Conservation (phyloP, 768 basidiomycete genomes). For the Agaricus bisporus region DNA sequence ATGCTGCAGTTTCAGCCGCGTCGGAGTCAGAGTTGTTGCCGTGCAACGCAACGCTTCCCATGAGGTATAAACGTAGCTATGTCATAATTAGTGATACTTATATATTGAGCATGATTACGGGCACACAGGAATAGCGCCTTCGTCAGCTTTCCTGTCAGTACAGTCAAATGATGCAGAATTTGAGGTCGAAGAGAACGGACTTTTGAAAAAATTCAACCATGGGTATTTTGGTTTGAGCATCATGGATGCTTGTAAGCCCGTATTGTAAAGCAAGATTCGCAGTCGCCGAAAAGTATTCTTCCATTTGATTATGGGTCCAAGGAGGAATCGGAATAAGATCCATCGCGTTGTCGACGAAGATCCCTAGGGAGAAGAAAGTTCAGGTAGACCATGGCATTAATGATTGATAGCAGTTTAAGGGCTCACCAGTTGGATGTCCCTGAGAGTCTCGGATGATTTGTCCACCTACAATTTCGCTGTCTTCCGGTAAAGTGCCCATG, state of each 20-base stretch:
- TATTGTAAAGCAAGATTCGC: constrained; percentile 64
- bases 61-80: constrained; percentile 14
- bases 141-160: constrained; percentile 55
- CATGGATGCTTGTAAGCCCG: constrained; percentile 85
- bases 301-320: constrained; percentile 52
- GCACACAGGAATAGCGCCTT: constrained; percentile 62
- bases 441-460: constrained; percentile 55
- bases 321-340: constrained; percentile 61
- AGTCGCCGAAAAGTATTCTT: constrained; percentile 56
- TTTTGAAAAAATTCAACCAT: constrained; percentile 59
- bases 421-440: constrained; percentile 64
- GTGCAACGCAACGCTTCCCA: constrained; percentile 6
- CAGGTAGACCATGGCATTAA: background rate
- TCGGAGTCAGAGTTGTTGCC: constrained; percentile 1
- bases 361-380: constrained; percentile 32
- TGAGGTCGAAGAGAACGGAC: constrained; percentile 29
- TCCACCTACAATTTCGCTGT: constrained; percentile 58
- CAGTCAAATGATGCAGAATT: background rate
- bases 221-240: constrained; percentile 52
- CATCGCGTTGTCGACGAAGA: constrained; percentile 90
- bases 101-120: background rate
- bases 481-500: constrained; percentile 52
- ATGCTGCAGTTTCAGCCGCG: constrained; percentile 23
- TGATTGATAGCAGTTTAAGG: background rate
- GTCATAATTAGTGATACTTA: background rate